phyloP scores from a whole-genome alignment of 345 rosid genomes.

The Moricandia moricandioides region DNA sequence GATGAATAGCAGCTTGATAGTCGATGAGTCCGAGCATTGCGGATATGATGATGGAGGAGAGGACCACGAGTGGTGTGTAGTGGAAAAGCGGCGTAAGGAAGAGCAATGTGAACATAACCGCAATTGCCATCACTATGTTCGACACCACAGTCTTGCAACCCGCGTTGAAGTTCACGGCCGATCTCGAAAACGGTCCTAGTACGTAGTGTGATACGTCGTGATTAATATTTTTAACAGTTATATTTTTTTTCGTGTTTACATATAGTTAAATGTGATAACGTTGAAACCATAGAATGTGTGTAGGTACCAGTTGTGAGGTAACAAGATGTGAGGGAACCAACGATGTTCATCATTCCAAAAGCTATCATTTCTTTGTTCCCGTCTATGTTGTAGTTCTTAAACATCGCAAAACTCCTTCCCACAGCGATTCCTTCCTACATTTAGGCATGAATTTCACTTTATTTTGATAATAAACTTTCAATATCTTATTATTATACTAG shows the following conservation, averaged over 20 bases:
- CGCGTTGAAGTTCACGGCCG: conserved; percentile 92
- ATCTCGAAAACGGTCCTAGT: conserved; percentile 86
- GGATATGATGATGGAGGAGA: conserved; percentile 67
- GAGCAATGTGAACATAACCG: conserved; percentile 77
- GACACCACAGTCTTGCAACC: conserved; percentile 89
- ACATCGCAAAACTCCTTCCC: conserved; percentile 90
- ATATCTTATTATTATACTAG: no score
- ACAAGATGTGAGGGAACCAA: conserved; percentile 90
- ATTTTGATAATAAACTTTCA: no score
- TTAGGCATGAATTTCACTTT: background rate
- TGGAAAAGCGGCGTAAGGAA: conserved; percentile 82
- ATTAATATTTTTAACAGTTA: background rate
- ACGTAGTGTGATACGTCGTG: background rate
- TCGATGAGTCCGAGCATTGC: conserved; percentile 98
- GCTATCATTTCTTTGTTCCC: conserved; percentile 99
- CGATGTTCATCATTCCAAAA: conserved; percentile 88
- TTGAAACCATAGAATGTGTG: background rate
- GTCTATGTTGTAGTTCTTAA: conserved; percentile 84
- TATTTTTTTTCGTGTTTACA: background rate
- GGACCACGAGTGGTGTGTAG: conserved; percentile 91
- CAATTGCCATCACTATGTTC: conserved; percentile 88
- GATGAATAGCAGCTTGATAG: conserved; percentile 76
- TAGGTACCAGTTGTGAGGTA: conserved; percentile 71
- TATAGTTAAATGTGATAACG: background rate
- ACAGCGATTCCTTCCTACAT: conserved; percentile 94